phyloP scores from a whole-genome alignment of 73 alveolate genomes.

The Symbiodinium natans region DNA sequence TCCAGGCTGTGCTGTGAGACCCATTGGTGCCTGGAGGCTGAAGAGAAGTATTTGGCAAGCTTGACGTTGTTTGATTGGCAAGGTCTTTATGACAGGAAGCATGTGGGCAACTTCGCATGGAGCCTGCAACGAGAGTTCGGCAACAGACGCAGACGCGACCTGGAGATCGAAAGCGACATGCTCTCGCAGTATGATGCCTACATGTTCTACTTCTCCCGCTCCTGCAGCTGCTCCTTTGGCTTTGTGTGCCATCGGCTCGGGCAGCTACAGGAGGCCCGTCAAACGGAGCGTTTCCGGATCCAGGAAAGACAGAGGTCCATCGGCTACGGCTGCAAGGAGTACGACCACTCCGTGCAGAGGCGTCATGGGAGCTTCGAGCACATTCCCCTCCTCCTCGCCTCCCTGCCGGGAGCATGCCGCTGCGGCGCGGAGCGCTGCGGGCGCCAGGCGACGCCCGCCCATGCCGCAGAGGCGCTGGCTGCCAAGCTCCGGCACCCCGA shows the following conservation, averaged over 20 bases:
- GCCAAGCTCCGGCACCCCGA: too few species aligned
- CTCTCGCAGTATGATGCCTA: neutral
- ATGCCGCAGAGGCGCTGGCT: neutral
- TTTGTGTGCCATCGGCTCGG: constrained; percentile 46
- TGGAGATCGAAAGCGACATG: neutral
- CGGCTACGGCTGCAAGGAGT: constrained; percentile 26
- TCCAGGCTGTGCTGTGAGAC: neutral
- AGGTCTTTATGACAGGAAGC: neutral
- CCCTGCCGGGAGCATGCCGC: constrained; percentile 43
- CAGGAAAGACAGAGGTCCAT: neutral
- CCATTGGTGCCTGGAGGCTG: neutral
- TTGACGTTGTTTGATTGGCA: neutral
- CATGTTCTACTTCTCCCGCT: constrained; percentile 24
- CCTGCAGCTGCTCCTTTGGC: constrained; percentile 55
- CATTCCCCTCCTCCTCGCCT: neutral
- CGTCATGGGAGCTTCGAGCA: constrained; percentile 25
- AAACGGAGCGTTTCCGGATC: constrained; percentile 19
- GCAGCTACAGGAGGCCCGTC: constrained; percentile 23
- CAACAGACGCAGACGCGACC: neutral
- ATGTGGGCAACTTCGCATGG: neutral
- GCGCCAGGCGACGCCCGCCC: neutral
- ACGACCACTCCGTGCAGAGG: constrained; percentile 40
- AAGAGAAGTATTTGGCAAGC: neutral
- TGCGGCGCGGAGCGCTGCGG: constrained; percentile 57
- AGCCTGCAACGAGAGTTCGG: neutral